Evolutionary conservation across 2,329 filamentous ascomycete species (phyloP), one percentile per base, ranked within the genome.

Genomic region (Hortaea werneckii): DNA sequence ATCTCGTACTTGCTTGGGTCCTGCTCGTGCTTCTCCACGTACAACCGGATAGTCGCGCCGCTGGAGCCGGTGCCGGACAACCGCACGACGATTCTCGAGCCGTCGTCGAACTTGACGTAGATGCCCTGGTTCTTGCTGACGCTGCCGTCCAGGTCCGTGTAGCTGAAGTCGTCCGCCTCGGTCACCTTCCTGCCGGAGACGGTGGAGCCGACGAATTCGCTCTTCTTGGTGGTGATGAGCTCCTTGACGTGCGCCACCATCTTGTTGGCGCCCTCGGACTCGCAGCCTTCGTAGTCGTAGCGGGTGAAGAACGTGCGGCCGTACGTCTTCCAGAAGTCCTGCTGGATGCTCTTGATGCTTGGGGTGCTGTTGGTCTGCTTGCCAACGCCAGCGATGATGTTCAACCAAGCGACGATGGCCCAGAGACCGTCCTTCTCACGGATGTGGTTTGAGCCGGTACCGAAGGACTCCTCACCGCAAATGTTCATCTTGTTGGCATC

Each of bases 231-330:
- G 35, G 80, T 80, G 59, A 95, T 86, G 54, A 94, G 77, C 54
- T 83, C 81, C 59, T 82, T 77, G 61, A 98, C 76, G 60, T 87
- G 82, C 46, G 79, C 82, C 40, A 95, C 84, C 48, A 98, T 82
- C 73, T 94, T 90, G 72, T 85, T 85, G 52, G 92, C 92, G 37
- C 86, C 89, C 6, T 90, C 87, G 40, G 82, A 84, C 72, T 95
- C 88, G 54, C 94, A 88, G 57, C 94, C 80, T 72, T 98, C 92
- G 71, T 95, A 98, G 71, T 98, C 92, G 70, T 96, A 96, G 53
- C 92, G 87, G 38, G 92, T 98, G 78, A 98, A 98, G 77, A 96
- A 98, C 29, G 89, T 95, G 49, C 92, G 88, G 61, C 92, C 92
- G 67, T 98, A 98, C 47, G 80, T 86, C 61, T 79, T 78, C 92